Evolutionary conservation across 345 rosid species (phyloP), one percentile per base, ranked within the genome.

Genomic region (Gossypium bickii): DNA sequence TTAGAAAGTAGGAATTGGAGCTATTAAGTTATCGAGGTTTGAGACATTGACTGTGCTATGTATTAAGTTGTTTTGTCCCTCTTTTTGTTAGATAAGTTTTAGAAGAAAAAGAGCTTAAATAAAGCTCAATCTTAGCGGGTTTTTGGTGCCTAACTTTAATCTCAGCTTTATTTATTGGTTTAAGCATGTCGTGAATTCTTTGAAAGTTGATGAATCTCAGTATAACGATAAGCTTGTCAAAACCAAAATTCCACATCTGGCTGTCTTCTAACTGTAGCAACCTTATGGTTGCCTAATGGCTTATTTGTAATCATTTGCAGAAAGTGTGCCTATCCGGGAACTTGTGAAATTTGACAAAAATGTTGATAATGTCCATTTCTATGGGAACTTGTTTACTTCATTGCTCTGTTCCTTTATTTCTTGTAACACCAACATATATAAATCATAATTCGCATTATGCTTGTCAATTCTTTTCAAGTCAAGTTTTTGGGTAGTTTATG

Each of bases 321-420:
- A 51, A 70, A 17, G 2, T 70, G 25, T 7, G 34, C 48, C 5
- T 27, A 6, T 29, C 2, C n/a, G 9, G n/a, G 9, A 70, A 10
- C 61, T 52, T 70, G 44, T 51, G 60, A 29, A 70, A 51, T 16
- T 67, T 47, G 57, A 48, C 48, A 9, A 68, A 68, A 68, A 8
- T 27, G 45, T 29, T 47, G n/a, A 38, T 51, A 29, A 12, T 12
- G 29, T 13, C 48, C 25, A 8, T 48, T 66, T 45, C 70, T 67
- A 24, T 69, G 8, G n/a, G 11, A 69, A 25, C 43, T 27, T 69
- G 60, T 22, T 66, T 67, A 12, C 18, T 67, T 45, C 15, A 20
- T 12, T 45, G 38, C 12, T 22, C 11, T 67, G 71, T 67, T 67
- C 18, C 20, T 22, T 45, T 47, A 45, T 22, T 67, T 47, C 29